These are phyloP conservation scores for Hypoxylon sp. DNA, from an alignment of 2,329 filamentous ascomycete species.

Conservation along the genomic window DNA sequence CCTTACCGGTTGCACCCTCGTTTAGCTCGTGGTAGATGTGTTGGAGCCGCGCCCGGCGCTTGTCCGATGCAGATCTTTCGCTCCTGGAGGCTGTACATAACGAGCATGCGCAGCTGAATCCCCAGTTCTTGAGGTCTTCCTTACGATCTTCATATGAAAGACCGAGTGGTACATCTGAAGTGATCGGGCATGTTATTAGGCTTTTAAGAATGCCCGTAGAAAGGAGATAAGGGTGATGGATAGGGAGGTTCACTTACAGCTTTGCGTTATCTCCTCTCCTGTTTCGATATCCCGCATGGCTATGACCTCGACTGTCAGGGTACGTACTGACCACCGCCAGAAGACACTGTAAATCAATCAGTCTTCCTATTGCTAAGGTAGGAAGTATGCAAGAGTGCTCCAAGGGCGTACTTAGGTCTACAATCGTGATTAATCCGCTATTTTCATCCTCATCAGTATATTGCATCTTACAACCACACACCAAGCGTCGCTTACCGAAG, in stretches of 20 bases:
- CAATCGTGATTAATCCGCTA: conserved; percentile 44
- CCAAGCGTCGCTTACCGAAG: conserved; percentile 24
- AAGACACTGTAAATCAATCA: conserved; percentile 30
- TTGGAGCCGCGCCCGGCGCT: conserved; percentile 26
- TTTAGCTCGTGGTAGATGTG: conserved; percentile 38
- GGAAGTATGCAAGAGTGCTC: neutral
- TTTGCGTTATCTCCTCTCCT: conserved; percentile 43
- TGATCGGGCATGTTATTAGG: neutral
- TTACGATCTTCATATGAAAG: conserved; percentile 36
- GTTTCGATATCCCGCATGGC: conserved; percentile 38
- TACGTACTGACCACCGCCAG: conserved; percentile 38
- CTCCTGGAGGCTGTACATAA: conserved; percentile 29
- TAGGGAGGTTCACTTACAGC: conserved; percentile 27
- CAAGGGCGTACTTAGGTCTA: conserved; percentile 34
- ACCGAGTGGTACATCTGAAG: conserved; percentile 37
- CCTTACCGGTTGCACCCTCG: conserved; percentile 19
- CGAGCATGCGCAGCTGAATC: conserved; percentile 36
- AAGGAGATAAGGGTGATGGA: neutral
- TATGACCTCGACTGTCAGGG: conserved; percentile 36
- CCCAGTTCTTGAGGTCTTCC: conserved; percentile 35
- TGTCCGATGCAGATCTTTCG: conserved; percentile 26
- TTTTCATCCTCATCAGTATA: conserved; percentile 10
- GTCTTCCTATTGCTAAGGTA: neutral
- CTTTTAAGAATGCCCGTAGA: neutral
- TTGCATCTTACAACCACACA: neutral